Conservation (phyloP, 2,329 filamentous ascomycete species). For the Neophaeococcomyces mojaviensis region DNA sequence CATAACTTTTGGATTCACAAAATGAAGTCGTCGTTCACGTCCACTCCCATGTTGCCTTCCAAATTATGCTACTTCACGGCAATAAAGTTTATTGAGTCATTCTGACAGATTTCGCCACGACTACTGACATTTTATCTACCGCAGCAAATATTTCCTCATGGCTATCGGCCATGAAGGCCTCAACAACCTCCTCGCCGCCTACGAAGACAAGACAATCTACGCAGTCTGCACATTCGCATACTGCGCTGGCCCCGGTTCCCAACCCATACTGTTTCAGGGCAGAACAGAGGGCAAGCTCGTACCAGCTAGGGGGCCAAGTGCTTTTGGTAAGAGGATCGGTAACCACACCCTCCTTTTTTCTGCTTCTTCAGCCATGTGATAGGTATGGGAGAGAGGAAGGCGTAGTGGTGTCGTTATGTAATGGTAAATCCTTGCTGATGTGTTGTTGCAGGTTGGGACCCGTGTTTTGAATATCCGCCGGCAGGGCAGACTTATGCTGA, state of each 20-base stretch:
- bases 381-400: not conserved
- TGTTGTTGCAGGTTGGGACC: constrained; percentile 72
- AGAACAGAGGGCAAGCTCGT: constrained; percentile 83
- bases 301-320: constrained; percentile 65
- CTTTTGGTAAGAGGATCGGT: constrained; percentile 61
- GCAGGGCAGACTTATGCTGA: constrained; percentile 81
- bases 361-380: too few relatives aligned
- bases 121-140: too few relatives aligned
- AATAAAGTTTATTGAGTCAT: too few relatives aligned
- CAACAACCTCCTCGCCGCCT: constrained; percentile 82
- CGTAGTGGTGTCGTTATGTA: not conserved
- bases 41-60: too few relatives aligned
- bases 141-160: constrained; percentile 88
- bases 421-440: not conserved
- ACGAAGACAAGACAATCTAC: constrained; percentile 82
- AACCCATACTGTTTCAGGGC: constrained; percentile 86
- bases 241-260: constrained; percentile 72
- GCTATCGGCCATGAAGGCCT: constrained; percentile 74
- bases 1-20: too few relatives aligned
- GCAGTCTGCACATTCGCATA: constrained; percentile 96
- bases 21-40: too few relatives aligned
- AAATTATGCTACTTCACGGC: too few relatives aligned
- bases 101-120: not conserved
- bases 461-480: constrained; percentile 80
- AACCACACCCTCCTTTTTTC: constrained; percentile 13